A percentile compares a stretch with the other conserved stretches of the same genome.
These are phyloP conservation scores for Ulota crispa DNA, from an alignment of 225 moss, liverwort and hornwort genomes.

Conservation along the genomic window DNA sequence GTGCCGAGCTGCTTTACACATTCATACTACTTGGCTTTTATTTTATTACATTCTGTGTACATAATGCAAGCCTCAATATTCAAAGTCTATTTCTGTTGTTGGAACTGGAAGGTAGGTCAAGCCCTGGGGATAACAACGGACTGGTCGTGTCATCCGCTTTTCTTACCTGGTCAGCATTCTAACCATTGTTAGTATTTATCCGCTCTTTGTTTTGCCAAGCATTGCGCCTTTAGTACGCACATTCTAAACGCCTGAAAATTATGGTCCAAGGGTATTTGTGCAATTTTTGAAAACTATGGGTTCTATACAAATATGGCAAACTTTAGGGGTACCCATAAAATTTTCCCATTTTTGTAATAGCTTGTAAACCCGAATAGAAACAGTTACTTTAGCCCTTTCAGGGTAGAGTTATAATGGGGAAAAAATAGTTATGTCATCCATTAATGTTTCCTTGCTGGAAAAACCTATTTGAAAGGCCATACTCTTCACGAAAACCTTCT, in stretches of 20 bases:
- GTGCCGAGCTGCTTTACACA: not conserved
- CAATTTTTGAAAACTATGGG: too few relatives aligned
- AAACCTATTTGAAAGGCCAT: too few relatives aligned
- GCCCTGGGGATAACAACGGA: slow-evolving; percentile 79
- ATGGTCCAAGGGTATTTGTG: too few relatives aligned
- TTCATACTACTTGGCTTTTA: not conserved
- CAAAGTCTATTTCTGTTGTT: not conserved
- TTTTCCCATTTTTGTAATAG: not conserved
- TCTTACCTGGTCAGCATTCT: slow-evolving; percentile 56
- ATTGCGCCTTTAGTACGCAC: not conserved
- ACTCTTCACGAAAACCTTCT: not conserved
- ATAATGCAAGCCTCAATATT: not conserved
- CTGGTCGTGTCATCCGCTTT: slow-evolving; percentile 84
- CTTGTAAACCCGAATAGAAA: not conserved
- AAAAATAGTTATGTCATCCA: too few relatives aligned
- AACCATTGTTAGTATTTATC: slow-evolving; percentile 4
- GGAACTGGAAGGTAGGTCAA: slow-evolving; percentile 76
- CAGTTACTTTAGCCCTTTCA: not conserved
- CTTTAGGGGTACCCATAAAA: too few relatives aligned
- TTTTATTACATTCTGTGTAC: not conserved
- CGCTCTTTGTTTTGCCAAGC: not conserved
- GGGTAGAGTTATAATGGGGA: not conserved
- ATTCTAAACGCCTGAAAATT: not conserved
- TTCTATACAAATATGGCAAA: too few relatives aligned
- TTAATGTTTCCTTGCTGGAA: not conserved